Conservation (phyloP, 129 eudicot species). For the Pittosporum tobira region DNA sequence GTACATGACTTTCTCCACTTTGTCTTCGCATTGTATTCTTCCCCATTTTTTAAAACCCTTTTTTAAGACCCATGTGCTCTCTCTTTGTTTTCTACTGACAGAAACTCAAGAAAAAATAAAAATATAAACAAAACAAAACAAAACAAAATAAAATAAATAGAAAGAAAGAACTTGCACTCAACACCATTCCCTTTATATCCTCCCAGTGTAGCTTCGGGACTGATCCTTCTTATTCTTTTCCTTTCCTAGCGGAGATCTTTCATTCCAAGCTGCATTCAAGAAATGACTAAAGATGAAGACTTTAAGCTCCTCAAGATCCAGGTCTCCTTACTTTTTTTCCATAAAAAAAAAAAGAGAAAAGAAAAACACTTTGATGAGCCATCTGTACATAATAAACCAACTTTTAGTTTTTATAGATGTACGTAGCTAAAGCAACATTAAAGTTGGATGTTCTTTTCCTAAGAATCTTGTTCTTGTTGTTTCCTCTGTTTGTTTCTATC, state of each 20-base stretch:
- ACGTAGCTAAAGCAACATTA: not conserved
- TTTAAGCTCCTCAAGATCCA: slow-evolving; percentile 96
- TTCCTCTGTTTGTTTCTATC: slow-evolving; percentile 1
- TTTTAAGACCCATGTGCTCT: slow-evolving; percentile 13
- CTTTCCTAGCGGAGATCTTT: slow-evolving; percentile 21
- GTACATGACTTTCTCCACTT: not conserved
- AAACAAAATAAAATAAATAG: slow-evolving; percentile 6
- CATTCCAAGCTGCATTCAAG: slow-evolving; percentile 30
- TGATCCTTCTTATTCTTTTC: slow-evolving; percentile 14
- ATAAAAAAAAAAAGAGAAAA: not conserved
- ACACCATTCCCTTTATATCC: slow-evolving; percentile 3
- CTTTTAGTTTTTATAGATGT: not conserved
- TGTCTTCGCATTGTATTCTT: not conserved
- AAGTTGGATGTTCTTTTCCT: slow-evolving; percentile 11
- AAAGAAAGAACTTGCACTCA: not conserved
- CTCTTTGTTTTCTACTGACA: slow-evolving; percentile 1
- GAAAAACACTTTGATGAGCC: not conserved
- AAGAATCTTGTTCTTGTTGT: slow-evolving; percentile 1
- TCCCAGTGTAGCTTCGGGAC: slow-evolving; percentile 17
- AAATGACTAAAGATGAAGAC: slow-evolving; percentile 89
- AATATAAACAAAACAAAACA: not conserved
- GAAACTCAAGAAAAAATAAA: not conserved
- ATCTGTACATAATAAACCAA: not conserved
- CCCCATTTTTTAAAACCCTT: not conserved
- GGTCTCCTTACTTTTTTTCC: slow-evolving; percentile 24